phyloP scores from a whole-genome alignment of 306 rosid genomes.

The Pyrus communis region DNA sequence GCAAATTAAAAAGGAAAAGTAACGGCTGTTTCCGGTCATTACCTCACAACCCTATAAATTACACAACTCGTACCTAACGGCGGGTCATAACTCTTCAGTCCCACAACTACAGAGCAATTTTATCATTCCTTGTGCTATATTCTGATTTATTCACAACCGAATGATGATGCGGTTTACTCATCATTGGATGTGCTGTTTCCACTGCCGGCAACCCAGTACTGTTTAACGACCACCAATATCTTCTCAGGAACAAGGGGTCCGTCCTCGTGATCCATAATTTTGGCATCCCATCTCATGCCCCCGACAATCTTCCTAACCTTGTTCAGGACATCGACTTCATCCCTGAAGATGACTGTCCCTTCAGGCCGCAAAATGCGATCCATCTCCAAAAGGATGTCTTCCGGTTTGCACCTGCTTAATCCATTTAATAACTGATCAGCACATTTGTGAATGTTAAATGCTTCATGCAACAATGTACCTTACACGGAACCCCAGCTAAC shows the following conservation, averaged over 20 bases:
- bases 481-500: neutral
- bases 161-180: neutral
- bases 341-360: slow-evolving; percentile 70
- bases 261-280: slow-evolving; percentile 88
- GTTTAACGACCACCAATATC: slow-evolving; percentile 66
- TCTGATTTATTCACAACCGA: slow-evolving; percentile 3
- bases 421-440: neutral
- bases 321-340: slow-evolving; percentile 71
- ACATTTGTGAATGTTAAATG: neutral
- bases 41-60: slow-evolving; percentile 2
- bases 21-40: neutral
- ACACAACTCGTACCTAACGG: neutral
- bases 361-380: slow-evolving; percentile 88
- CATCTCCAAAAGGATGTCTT: slow-evolving; percentile 92
- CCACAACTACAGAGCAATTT: slow-evolving; percentile 5
- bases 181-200: slow-evolving; percentile 43
- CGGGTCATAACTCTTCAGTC: slow-evolving; percentile 1
- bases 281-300: slow-evolving; percentile 84
- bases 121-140: neutral
- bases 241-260: slow-evolving; percentile 84
- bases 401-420: slow-evolving; percentile 56
- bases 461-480: neutral
- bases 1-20: neutral
- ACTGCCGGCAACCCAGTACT: slow-evolving; percentile 65
- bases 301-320: slow-evolving; percentile 66